phyloP scores from a whole-genome alignment of 1,139 yeast species.

The Yamadazyma diddensiae region DNA sequence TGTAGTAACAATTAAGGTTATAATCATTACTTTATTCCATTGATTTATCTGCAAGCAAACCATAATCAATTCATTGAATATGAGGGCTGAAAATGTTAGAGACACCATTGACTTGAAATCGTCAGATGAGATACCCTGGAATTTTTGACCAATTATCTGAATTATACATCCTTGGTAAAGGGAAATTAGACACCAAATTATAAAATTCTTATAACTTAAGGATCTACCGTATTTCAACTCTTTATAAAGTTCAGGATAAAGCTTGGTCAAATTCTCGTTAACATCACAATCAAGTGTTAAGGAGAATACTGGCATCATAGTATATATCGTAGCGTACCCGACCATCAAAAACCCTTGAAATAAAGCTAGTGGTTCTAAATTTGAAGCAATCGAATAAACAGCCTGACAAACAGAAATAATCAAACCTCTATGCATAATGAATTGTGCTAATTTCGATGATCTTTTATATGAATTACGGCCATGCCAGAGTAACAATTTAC shows the following conservation, averaged over 20 bases:
- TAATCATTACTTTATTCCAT: conserved; percentile 80
- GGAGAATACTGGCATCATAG: conserved; percentile 98
- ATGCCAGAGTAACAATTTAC: conserved; percentile 91
- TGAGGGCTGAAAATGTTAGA: conserved; percentile 73
- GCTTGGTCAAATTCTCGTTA: conserved; percentile 80
- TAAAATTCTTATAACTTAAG: conserved; percentile 81
- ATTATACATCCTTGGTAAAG: conserved; percentile 82
- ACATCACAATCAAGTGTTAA: conserved; percentile 89
- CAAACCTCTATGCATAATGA: conserved; percentile 93
- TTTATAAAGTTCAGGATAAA: conserved; percentile 92
- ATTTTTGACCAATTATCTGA: conserved; percentile 75
- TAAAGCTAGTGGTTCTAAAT: conserved; percentile 89
- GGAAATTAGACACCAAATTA: conserved; percentile 87
- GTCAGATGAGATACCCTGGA: conserved; percentile 57
- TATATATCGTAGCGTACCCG: conserved; percentile 94
- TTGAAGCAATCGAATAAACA: conserved; percentile 79
- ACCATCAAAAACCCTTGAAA: conserved; percentile 98
- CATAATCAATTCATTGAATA: conserved; percentile 87
- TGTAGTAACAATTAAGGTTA: conserved; percentile 70
- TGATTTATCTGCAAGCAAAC: conserved; percentile 88
- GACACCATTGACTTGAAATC: conserved; percentile 78
- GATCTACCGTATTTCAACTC: conserved; percentile 89
- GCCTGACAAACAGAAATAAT: conserved; percentile 96
- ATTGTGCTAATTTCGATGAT: conserved; percentile 91
- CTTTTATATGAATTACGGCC: conserved; percentile 96